Conservation (phyloP, 2,329 filamentous ascomycete species). For the Nothopassalora personata region DNA sequence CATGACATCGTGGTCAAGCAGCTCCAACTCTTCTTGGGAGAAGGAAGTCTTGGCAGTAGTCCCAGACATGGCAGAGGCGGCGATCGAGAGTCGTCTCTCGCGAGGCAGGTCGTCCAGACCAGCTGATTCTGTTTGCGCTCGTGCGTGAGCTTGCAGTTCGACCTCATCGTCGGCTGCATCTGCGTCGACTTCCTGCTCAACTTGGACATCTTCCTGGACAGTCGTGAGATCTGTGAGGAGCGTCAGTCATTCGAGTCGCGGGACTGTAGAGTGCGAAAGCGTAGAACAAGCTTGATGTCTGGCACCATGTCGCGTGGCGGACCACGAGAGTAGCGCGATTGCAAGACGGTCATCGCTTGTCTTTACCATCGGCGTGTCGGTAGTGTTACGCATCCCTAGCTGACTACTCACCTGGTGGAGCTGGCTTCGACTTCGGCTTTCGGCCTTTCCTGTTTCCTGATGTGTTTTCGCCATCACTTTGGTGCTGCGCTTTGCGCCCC, state of each 20-base stretch:
- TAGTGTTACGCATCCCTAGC: neutral
- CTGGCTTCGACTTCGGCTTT: constrained; percentile 1
- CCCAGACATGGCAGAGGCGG: constrained; percentile 41
- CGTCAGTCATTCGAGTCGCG: neutral
- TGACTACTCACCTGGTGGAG: constrained; percentile 2
- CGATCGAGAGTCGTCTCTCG: constrained; percentile 7
- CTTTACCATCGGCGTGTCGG: neutral
- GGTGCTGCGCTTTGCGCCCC: neutral
- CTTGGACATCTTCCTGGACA: constrained; percentile 7
- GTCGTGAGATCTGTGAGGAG: constrained; percentile 2
- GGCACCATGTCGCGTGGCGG: no score
- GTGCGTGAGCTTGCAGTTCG: constrained; percentile 7
- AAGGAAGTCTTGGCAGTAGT: constrained; percentile 45
- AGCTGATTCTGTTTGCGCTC: neutral
- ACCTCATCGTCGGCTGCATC: constrained; percentile 2
- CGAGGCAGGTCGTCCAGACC: constrained; percentile 13
- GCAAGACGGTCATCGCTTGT: no score
- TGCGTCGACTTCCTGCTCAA: neutral
- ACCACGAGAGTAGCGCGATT: no score
- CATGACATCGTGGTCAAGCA: constrained; percentile 40
- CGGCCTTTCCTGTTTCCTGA: neutral
- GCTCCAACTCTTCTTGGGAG: constrained; percentile 40
- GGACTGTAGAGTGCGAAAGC: neutral
- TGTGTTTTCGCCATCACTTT: constrained; percentile 1
- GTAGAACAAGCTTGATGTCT: no score